Evolutionary conservation across 805 yeast genomes (phyloP), one percentile per base, ranked within the genome.

Genomic region (Myxozyma mucilagina): DNA sequence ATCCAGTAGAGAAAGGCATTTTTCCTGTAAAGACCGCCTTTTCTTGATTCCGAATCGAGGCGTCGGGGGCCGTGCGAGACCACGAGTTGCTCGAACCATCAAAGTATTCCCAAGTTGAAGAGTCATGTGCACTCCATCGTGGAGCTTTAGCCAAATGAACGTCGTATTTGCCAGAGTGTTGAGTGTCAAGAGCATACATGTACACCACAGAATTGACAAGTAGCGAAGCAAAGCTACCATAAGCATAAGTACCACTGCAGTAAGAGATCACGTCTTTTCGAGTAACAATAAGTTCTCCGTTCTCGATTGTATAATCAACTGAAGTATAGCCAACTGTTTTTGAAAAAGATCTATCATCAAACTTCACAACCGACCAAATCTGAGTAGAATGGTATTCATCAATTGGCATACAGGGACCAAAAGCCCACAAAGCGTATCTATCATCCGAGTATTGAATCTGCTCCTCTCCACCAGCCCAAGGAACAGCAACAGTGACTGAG

Each of bases 1-100:
- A 24, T 43, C 66, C 66, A 47, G 56, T 41, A 11, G 66, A 60
- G 53, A 63, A 61, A 6, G 66, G 66, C 54, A 60, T 41, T 24
- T 18, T 38, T 24, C 59, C 57, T 2, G 39, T 31, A 29, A 63
- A 53, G 9, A 48, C 62, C 18, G 66, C 66, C 47, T 16, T 18
- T 38, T 13, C 51, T 24, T 53, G 18, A 36, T 53, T 56, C 29
- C 66, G 61, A 13, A 18, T 24, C 16, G 57, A 20, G 9, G 47
- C 34, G 11, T 53, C 51, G n/a, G 66, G 66, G 14, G 47, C 39
- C 8, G 48, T 34, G 18, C 42, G 11, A 8, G 43, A 6, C 66
- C 66, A 63, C 35, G 34, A 13, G 24, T 56, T 31, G 20, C 44
- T 53, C 6, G 57, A 43, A 14, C 36, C 52, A 32, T 63, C 56